phyloP scores from a whole-genome alignment of 208 protist species.

The Crithidia bombi region DNA sequence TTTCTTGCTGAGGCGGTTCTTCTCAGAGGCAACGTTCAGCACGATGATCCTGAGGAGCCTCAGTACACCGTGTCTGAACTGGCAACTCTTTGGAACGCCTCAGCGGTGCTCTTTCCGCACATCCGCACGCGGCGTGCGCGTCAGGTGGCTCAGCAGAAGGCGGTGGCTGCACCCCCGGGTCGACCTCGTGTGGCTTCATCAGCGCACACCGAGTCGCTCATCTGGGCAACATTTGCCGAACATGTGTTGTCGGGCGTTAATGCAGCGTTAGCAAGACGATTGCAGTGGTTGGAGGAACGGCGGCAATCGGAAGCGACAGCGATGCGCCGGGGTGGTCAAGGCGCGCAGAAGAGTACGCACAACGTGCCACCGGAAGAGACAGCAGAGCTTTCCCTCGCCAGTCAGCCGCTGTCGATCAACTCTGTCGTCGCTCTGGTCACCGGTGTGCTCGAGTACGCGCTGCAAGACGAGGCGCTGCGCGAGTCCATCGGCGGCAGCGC shows the following conservation, averaged over 20 bases:
- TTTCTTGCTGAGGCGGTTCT: slow-evolving; percentile 63
- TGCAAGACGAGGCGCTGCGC: slow-evolving; percentile 26
- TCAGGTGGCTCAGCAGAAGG: slow-evolving; percentile 21
- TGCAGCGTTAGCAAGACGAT: slow-evolving; percentile 24
- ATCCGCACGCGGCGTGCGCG: slow-evolving; percentile 29
- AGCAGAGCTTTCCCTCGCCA: neutral
- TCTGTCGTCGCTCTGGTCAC: slow-evolving; percentile 15
- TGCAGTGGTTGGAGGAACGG: slow-evolving; percentile 21
- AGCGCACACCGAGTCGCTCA: slow-evolving; percentile 23
- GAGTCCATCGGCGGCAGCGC: slow-evolving; percentile 25
- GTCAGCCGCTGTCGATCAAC: slow-evolving; percentile 5
- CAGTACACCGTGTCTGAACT: slow-evolving; percentile 24
- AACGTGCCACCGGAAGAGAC: neutral
- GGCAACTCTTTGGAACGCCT: slow-evolving; percentile 46
- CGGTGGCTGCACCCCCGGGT: neutral
- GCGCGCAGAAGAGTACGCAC: neutral
- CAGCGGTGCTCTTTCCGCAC: slow-evolving; percentile 50
- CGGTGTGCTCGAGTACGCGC: slow-evolving; percentile 26
- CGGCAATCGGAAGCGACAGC: slow-evolving; percentile 22
- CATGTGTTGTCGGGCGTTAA: slow-evolving; percentile 28
- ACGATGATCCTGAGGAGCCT: slow-evolving; percentile 1
- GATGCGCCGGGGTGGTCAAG: slow-evolving; percentile 17
- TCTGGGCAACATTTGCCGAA: slow-evolving; percentile 30
- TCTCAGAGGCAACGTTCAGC: slow-evolving; percentile 18
- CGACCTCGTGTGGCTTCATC: neutral